Evolutionary conservation across 73 alveolate species (phyloP).

Genomic region (Stentor coeruleus): DNA sequence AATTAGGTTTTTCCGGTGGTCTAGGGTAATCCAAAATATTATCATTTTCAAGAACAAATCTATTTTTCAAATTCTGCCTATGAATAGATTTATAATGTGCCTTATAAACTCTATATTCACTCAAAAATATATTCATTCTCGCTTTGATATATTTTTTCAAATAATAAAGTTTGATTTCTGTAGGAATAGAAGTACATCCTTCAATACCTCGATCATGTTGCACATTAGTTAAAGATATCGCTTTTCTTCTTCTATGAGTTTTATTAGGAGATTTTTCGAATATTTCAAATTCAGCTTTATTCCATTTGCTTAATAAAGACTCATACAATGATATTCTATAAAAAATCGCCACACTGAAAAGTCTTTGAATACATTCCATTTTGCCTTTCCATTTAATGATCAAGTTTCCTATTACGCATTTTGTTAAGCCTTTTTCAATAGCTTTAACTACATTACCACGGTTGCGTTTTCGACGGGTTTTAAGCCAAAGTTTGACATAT

Average conservation of each 20-base stretch:
- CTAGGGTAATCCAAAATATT: neutral
- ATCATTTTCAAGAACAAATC: neutral
- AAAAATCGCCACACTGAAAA: neutral
- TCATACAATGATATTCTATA: neutral
- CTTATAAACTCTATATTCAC: neutral
- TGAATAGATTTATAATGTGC: neutral
- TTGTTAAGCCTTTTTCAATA: neutral
- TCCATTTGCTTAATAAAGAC: neutral
- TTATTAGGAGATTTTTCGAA: neutral
- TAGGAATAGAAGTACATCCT: neutral
- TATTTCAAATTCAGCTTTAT: neutral
- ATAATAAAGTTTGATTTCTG: neutral
- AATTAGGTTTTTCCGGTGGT: neutral
- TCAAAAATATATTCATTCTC: neutral
- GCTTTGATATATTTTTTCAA: neutral
- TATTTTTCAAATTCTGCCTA: neutral
- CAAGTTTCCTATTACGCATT: neutral
- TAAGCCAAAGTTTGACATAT: constrained; percentile 1
- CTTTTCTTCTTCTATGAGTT: neutral
- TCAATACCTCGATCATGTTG: neutral
- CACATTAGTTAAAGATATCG: neutral
- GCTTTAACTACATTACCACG: neutral
- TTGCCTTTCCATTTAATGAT: neutral
- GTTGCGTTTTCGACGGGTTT: neutral
- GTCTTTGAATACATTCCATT: neutral